These are phyloP conservation scores for Podaxis sp. DNA, from an alignment of 768 basidiomycete species.

Conservation along the genomic window DNA sequence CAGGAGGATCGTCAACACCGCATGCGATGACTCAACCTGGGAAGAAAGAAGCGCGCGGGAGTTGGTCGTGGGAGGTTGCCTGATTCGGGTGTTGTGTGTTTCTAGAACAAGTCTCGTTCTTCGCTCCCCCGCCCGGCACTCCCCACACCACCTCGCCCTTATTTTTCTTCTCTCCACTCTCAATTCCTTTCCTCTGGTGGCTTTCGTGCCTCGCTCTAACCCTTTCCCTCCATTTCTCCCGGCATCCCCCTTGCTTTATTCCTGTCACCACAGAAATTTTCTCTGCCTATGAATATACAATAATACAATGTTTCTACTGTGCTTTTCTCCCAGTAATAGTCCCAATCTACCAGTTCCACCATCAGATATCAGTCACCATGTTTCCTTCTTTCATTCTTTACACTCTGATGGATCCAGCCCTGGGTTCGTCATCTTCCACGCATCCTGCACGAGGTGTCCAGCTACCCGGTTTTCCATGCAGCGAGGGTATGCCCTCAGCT, in stretches of 20 bases:
- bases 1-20: not conserved
- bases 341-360: not conserved
- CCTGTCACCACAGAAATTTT: not conserved
- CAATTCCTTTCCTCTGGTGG: not conserved
- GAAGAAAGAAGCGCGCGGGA: constrained; percentile 11
- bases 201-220: not conserved
- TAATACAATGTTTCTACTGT: too few species aligned
- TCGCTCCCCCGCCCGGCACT: not conserved
- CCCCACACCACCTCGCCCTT: not conserved
- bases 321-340: not conserved
- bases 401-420: not conserved
- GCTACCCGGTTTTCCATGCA: not conserved
- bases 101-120: constrained; percentile 3
- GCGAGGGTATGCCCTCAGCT: not conserved
- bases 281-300: not conserved
- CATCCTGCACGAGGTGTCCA: not conserved
- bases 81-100: constrained; percentile 2
- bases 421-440: not conserved
- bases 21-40: constrained; percentile 2
- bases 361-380: constrained; percentile 1
- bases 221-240: not conserved
- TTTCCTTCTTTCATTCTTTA: not conserved
- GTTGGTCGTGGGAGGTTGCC: constrained; percentile 8
- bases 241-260: not conserved
- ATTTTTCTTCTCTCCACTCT: not conserved